Evolutionary conservation across 192 early-diverging fungal species (phyloP).

Genomic region (Rhizoclosmatium globosum): DNA sequence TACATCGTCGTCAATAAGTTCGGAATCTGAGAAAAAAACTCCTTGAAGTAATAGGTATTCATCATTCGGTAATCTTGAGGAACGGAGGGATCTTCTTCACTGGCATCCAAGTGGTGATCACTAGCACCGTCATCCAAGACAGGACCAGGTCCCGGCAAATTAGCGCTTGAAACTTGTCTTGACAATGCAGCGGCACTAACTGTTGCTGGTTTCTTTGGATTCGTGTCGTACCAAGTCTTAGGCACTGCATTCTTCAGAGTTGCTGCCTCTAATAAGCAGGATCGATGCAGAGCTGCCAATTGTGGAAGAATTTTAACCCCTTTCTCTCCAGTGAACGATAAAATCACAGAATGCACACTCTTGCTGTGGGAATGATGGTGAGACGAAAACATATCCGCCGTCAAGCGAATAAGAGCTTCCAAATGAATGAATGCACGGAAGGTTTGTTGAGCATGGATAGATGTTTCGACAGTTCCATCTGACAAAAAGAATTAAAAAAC

Average conservation of each 20-base stretch:
- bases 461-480: slow-evolving; percentile 7
- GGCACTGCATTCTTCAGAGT: slow-evolving; percentile 66
- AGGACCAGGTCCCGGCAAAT: background rate
- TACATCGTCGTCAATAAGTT: slow-evolving; percentile 67
- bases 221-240: slow-evolving; percentile 70
- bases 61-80: slow-evolving; percentile 61
- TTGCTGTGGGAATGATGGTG: slow-evolving; percentile 71
- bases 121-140: slow-evolving; percentile 27
- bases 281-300: slow-evolving; percentile 71
- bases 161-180: slow-evolving; percentile 17
- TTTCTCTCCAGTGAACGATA: slow-evolving; percentile 64
- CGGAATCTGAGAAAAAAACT: slow-evolving; percentile 73
- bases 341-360: slow-evolving; percentile 65
- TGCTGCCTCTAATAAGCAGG: slow-evolving; percentile 71
- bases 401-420: slow-evolving; percentile 66
- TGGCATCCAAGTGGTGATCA: slow-evolving; percentile 24
- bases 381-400: slow-evolving; percentile 76
- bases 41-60: slow-evolving; percentile 71
- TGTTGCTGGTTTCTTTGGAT: slow-evolving; percentile 29
- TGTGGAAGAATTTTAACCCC: slow-evolving; percentile 58
- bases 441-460: slow-evolving; percentile 54
- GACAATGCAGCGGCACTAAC: slow-evolving; percentile 17
- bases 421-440: slow-evolving; percentile 68
- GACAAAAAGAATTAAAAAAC: slow-evolving; percentile 16
- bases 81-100: slow-evolving; percentile 30